These are phyloP conservation scores for Dipteronia sinensis DNA, from an alignment of 345 rosid species.

Conservation along the genomic window DNA sequence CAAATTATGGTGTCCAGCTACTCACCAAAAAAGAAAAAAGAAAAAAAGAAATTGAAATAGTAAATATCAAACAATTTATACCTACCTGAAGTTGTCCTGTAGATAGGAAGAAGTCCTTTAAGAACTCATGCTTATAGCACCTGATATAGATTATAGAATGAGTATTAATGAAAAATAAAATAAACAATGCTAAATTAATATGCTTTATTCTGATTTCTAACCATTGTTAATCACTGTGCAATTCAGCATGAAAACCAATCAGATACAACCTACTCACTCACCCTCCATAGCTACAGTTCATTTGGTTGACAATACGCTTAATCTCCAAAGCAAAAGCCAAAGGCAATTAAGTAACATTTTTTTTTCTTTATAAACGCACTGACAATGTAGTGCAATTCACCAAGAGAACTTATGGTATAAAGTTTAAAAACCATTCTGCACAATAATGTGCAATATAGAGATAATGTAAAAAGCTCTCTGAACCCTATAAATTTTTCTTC, in stretches of 20 bases:
- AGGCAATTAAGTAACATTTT: not conserved
- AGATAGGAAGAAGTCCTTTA: constrained; percentile 92
- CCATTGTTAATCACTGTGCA: not conserved
- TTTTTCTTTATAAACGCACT: not conserved
- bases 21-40: not conserved
- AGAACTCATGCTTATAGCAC: constrained; percentile 79
- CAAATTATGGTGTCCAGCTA: constrained; percentile 1
- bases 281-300: not conserved
- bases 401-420: not conserved
- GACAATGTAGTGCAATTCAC: not conserved
- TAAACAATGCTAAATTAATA: not conserved
- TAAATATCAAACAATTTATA: constrained; percentile 25
- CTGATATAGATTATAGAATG: constrained; percentile 45
- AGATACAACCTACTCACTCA: not conserved
- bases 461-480: not conserved
- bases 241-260: not conserved
- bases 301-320: not conserved
- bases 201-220: constrained; percentile 2
- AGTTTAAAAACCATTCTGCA: not conserved
- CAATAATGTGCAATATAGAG: not conserved
- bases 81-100: constrained; percentile 91
- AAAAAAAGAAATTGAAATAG: constrained; percentile 12
- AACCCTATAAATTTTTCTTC: not conserved
- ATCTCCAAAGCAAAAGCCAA: not conserved
- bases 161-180: not conserved